Conservation (phyloP, 768 basidiomycete genomes). For the Calocybe cyanea region DNA sequence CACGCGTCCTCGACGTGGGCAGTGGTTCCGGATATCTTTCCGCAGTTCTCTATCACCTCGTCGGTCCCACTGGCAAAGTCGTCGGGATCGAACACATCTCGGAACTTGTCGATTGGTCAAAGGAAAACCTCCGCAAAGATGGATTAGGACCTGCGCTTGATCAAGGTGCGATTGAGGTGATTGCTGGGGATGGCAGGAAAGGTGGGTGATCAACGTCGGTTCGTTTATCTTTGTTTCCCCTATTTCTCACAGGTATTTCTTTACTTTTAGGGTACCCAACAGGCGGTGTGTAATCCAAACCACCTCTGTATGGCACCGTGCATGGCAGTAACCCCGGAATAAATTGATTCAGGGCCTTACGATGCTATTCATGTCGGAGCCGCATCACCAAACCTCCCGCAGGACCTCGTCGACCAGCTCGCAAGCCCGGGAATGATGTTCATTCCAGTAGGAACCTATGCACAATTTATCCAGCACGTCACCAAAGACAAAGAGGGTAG, state of each 20-base stretch:
- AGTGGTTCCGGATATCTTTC: conserved; percentile 83
- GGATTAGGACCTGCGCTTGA: conserved; percentile 55
- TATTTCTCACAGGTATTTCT: too few relatives aligned
- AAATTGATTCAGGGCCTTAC: conserved; percentile 74
- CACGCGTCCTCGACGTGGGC: conserved; percentile 84
- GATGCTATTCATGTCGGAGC: conserved; percentile 94
- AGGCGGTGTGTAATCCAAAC: too few relatives aligned
- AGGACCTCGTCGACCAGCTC: conserved; percentile 72
- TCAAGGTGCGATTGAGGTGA: conserved; percentile 52
- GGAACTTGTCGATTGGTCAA: conserved; percentile 69
- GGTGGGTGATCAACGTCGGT: conserved; percentile 39
- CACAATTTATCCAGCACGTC: conserved; percentile 66
- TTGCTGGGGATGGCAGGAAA: conserved; percentile 77
- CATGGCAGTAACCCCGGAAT: too few relatives aligned
- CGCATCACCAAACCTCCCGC: conserved; percentile 73
- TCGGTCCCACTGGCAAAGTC: conserved; percentile 55
- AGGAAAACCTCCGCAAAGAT: conserved; percentile 63
- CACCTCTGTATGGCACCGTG: too few relatives aligned
- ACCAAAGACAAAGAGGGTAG: conserved; percentile 74
- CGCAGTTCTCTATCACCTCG: conserved; percentile 79
- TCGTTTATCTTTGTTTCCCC: too few relatives aligned
- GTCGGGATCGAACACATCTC: conserved; percentile 91
- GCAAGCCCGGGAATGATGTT: conserved; percentile 81
- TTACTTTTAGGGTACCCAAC: too few relatives aligned
- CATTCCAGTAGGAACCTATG: conserved; percentile 75